Conservation (phyloP, 2,329 filamentous ascomycete species). For the Ophiostoma fasciatum region DNA sequence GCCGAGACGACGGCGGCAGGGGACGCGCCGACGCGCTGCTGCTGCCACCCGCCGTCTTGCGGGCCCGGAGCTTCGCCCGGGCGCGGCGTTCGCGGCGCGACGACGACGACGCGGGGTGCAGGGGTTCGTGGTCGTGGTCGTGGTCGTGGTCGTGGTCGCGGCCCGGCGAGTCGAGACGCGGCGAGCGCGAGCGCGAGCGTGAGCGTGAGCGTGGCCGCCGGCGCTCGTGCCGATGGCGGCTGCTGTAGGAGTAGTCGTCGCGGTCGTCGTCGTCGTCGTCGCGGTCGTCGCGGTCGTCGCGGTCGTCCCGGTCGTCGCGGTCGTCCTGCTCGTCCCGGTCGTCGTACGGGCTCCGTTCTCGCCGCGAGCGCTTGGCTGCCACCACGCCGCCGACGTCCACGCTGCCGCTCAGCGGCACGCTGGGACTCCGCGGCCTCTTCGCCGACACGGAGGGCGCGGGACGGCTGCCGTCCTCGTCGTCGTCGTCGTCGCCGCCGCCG, state of each 20-base stretch:
- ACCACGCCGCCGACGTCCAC: not conserved
- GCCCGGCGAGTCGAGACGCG: too few relatives aligned
- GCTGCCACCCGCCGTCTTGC: too few relatives aligned
- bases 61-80: too few relatives aligned
- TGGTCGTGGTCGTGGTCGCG: too few relatives aligned
- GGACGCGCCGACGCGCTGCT: too few relatives aligned
- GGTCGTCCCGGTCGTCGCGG: too few relatives aligned
- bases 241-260: too few relatives aligned
- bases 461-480: not conserved
- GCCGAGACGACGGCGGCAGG: slow-evolving; percentile 6
- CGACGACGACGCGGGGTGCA: slow-evolving; percentile 13
- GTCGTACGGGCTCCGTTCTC: slow-evolving; percentile 5
- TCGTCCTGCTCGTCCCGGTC: too few relatives aligned
- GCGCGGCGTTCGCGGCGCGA: slow-evolving; percentile 14
- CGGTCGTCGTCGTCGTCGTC: too few relatives aligned
- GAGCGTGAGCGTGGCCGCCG: too few relatives aligned
- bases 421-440: slow-evolving; percentile 18
- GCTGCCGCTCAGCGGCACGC: slow-evolving; percentile 10
- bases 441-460: slow-evolving; percentile 3
- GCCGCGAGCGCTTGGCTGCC: slow-evolving; percentile 7
- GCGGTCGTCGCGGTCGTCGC: too few relatives aligned
- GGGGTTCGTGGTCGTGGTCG: slow-evolving; percentile 1
- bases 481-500: not conserved
- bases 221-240: too few relatives aligned
- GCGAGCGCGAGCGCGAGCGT: slow-evolving; percentile 3